Conservation (phyloP, 148 eudicot species). For the Vaccinium corymbosum region DNA sequence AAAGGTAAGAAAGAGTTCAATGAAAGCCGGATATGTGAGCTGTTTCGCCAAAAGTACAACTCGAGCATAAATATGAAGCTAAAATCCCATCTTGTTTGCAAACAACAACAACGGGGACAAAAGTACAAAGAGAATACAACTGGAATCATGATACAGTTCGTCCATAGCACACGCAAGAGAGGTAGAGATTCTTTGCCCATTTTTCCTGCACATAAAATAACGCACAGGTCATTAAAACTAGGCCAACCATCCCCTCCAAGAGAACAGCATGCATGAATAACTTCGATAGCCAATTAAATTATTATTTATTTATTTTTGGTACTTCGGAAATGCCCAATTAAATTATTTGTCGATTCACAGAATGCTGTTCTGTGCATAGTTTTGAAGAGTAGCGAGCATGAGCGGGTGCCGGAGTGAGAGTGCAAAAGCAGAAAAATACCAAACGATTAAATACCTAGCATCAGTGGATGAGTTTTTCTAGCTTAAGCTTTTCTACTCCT, state of each 20-base stretch:
- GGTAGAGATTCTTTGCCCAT: constrained; percentile 82
- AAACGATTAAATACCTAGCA: background rate
- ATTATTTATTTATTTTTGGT: too few relatives aligned
- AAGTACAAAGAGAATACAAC: background rate
- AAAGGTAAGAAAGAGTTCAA: background rate
- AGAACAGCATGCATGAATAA: background rate
- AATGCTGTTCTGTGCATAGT: background rate
- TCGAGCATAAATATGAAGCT: background rate
- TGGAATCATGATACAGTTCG: constrained; percentile 59
- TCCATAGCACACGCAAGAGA: constrained; percentile 74
- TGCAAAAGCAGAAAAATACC: background rate
- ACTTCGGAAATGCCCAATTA: background rate
- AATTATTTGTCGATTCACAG: background rate
- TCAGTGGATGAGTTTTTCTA: background rate
- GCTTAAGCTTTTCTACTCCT: background rate
- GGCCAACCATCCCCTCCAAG: background rate
- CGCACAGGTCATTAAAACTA: background rate
- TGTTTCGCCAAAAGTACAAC: background rate
- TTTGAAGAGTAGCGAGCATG: background rate
- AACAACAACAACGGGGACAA: background rate
- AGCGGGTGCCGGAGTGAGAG: background rate
- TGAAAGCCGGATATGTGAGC: background rate
- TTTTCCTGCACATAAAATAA: constrained; percentile 53
- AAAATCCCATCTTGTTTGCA: background rate
- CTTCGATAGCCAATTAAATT: background rate